phyloP scores from a whole-genome alignment of 2,329 filamentous ascomycete species.

The Talaromyces verruculosus region DNA sequence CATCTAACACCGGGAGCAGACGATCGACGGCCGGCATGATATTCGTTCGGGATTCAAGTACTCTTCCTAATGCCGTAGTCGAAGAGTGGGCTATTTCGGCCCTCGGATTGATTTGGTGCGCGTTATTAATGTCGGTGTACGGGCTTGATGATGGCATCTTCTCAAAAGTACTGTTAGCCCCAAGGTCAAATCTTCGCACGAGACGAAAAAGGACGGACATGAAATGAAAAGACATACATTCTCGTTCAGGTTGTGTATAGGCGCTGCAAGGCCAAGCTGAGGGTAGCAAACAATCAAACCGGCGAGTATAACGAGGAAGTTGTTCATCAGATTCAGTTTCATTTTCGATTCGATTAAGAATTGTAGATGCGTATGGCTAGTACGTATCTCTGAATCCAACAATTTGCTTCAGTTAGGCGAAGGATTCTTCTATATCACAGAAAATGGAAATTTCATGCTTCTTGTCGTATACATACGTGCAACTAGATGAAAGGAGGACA shows the following conservation, averaged over 20 bases:
- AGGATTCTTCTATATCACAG: neutral
- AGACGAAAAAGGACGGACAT: no score
- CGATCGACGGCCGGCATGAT: constrained; percentile 13
- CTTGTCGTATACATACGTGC: no score
- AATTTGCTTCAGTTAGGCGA: neutral
- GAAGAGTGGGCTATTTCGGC: neutral
- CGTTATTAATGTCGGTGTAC: neutral
- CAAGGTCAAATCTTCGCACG: neutral
- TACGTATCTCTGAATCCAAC: neutral
- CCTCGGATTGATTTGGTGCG: neutral
- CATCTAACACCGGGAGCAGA: constrained; percentile 8
- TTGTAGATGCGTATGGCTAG: neutral
- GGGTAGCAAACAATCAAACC: neutral
- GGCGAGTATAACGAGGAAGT: neutral
- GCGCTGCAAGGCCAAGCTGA: neutral
- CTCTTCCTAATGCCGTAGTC: neutral
- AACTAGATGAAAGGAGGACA: no score
- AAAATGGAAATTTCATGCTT: neutral
- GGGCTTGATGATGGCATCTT: neutral
- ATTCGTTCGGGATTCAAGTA: constrained; percentile 1
- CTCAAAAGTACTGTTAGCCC: neutral
- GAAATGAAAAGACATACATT: neutral
- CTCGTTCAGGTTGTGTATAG: neutral
- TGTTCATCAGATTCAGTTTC: neutral
- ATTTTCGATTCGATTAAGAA: neutral